A percentile compares a stretch with the other conserved stretches of the same genome.
Evolutionary conservation across 106 monocot genomes (phyloP).

Genomic region (Alisma plantagoaquatica): DNA sequence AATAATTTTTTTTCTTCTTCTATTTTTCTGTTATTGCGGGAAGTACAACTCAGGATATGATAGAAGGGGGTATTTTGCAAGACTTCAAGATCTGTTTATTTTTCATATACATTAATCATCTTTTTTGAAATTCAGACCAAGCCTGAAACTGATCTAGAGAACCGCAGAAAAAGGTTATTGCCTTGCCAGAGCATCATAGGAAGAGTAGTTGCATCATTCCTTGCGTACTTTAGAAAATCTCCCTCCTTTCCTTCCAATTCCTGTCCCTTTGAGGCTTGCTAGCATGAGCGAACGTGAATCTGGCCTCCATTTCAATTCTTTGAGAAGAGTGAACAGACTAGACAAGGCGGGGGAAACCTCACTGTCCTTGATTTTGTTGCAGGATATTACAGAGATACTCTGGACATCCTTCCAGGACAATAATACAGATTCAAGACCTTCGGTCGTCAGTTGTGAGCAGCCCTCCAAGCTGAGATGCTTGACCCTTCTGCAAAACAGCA

Average conservation of each 20-base stretch:
- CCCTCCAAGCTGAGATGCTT: conserved; percentile 61
- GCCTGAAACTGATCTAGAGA: no score
- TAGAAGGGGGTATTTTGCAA: no score
- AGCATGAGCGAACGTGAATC: conserved; percentile 62
- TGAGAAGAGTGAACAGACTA: conserved; percentile 59
- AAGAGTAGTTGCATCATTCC: no score
- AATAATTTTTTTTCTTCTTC: no score
- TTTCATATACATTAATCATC: no score
- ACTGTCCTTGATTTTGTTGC: conserved; percentile 60
- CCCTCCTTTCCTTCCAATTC: conserved; percentile 86
- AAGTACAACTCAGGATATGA: no score
- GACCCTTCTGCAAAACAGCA: conserved; percentile 73
- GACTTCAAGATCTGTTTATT: no score
- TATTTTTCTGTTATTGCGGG: no score
- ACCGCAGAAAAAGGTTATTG: no score
- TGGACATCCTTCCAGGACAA: conserved; percentile 70
- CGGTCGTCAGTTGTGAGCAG: conserved; percentile 68
- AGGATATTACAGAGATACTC: conserved; percentile 60
- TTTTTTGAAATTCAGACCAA: no score
- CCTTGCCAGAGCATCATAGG: no score
- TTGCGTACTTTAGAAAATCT: conserved; percentile 83
- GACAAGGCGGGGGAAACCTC: conserved; percentile 66
- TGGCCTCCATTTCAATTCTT: conserved; percentile 90
- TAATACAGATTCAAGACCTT: conserved; percentile 72
- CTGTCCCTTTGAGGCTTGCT: conserved; percentile 51